Conservation (phyloP, 257 asterid genomes). For the Knoxia roxburghii region DNA sequence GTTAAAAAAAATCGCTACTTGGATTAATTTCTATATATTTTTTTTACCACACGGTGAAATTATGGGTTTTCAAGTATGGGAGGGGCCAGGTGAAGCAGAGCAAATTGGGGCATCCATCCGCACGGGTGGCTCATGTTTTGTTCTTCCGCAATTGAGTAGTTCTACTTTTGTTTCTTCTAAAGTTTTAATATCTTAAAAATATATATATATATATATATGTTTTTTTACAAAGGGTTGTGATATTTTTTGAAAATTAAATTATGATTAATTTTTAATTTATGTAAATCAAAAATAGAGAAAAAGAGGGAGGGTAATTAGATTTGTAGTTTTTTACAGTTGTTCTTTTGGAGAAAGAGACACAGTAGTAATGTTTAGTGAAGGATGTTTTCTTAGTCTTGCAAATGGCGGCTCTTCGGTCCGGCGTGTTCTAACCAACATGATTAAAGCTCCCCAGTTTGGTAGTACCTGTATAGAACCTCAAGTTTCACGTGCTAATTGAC, state of each 20-base stretch:
- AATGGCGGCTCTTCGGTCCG: constrained; percentile 43
- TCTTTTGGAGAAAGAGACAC: too few species aligned
- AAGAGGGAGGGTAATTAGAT: too few species aligned
- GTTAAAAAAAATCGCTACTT: too few species aligned
- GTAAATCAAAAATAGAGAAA: too few species aligned
- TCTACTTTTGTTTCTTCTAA: background rate
- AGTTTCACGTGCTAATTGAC: constrained; percentile 16
- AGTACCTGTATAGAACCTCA: background rate
- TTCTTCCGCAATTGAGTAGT: background rate
- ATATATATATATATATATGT: too few species aligned
- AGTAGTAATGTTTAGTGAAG: too few species aligned
- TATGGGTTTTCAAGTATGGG: background rate
- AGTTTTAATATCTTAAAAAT: too few species aligned
- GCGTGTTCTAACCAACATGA: constrained; percentile 43
- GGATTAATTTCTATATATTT: too few species aligned
- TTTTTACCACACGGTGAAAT: constrained; percentile 7
- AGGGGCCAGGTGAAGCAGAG: background rate
- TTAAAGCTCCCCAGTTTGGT: constrained; percentile 25
- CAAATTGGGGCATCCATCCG: constrained; percentile 11
- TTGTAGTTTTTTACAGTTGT: too few species aligned
- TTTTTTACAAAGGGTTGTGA: too few species aligned
- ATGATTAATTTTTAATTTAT: too few species aligned
- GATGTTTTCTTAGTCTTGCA: background rate
- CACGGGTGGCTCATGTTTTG: constrained; percentile 16
- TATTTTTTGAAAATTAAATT: too few species aligned